Conservation (phyloP, 495 filamentous ascomycete genomes). For the Penicillium samsonianum region DNA sequence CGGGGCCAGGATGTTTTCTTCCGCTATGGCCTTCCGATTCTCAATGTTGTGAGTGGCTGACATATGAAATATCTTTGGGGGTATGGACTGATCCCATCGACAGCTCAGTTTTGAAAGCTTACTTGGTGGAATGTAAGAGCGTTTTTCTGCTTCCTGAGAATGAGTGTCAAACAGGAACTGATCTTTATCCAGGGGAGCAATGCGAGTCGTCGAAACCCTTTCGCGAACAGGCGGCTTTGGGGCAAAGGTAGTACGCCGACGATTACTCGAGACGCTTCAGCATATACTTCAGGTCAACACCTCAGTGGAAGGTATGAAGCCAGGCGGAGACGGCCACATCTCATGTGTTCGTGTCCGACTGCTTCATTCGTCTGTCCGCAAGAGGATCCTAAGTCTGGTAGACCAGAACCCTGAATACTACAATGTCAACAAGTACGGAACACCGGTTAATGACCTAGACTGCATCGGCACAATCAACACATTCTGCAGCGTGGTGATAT, state of each 20-base stretch:
- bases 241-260: slow-evolving; percentile 62
- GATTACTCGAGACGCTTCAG: slow-evolving; percentile 76
- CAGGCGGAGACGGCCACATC: slow-evolving; percentile 64
- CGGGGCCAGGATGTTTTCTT: slow-evolving; percentile 63
- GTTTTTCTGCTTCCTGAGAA: not conserved
- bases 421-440: slow-evolving; percentile 56
- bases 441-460: slow-evolving; percentile 77
- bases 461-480: slow-evolving; percentile 67
- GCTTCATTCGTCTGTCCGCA: slow-evolving; percentile 70
- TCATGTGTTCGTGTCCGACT: slow-evolving; percentile 74
- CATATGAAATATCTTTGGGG: not conserved
- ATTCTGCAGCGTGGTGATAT: slow-evolving; percentile 68
- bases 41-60: slow-evolving; percentile 44
- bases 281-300: slow-evolving; percentile 71
- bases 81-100: not conserved
- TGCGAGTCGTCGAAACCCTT: slow-evolving; percentile 71
- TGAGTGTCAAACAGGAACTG: slow-evolving; percentile 3
- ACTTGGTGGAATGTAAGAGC: slow-evolving; percentile 42
- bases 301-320: slow-evolving; percentile 64
- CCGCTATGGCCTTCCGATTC: slow-evolving; percentile 68
- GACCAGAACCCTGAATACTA: slow-evolving; percentile 61
- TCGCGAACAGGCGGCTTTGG: slow-evolving; percentile 78
- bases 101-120: slow-evolving; percentile 45
- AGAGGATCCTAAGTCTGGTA: slow-evolving; percentile 62
- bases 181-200: slow-evolving; percentile 44